Conservation (phyloP, 1,284 basidiomycete species). For the Tausonia pullulans region DNA sequence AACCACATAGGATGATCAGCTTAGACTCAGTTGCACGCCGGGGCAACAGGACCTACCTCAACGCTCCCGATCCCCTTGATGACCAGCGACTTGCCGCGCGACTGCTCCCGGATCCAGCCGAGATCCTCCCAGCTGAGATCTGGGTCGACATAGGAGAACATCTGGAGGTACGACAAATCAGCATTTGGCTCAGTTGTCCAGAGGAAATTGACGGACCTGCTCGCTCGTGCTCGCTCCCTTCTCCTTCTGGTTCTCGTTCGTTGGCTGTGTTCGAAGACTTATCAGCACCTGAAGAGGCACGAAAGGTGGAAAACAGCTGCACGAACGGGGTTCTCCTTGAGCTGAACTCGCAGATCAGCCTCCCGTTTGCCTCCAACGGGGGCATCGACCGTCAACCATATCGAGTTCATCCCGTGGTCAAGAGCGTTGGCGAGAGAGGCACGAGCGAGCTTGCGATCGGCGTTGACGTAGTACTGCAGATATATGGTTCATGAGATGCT, state of each 20-base stretch:
- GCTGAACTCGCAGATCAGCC: conserved; percentile 3
- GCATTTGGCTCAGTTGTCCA: neutral
- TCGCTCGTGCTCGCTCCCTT: conserved; percentile 6
- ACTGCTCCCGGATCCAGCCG: conserved; percentile 35
- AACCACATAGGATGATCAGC: no score
- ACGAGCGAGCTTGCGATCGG: neutral
- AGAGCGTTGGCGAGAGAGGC: conserved; percentile 1
- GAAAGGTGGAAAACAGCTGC: neutral
- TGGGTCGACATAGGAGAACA: conserved; percentile 24
- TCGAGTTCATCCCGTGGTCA: conserved; percentile 11
- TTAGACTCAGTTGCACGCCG: no score
- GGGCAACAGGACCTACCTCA: conserved; percentile 24
- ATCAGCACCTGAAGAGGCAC: neutral
- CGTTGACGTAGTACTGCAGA: conserved; percentile 12
- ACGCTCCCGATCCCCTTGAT: conserved; percentile 40
- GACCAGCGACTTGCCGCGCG: conserved; percentile 36
- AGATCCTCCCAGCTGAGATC: conserved; percentile 35
- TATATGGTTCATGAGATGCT: no score
- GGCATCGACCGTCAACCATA: conserved; percentile 16
- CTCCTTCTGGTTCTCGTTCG: neutral
- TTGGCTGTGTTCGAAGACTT: neutral
- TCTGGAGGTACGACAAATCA: neutral
- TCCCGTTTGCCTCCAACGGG: conserved; percentile 13
- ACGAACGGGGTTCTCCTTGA: conserved; percentile 6
- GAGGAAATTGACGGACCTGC: conserved; percentile 2